Evolutionary conservation across 306 rosid genomes (phyloP), one percentile per base, ranked within the genome.

Genomic region (Rosa rugosa): DNA sequence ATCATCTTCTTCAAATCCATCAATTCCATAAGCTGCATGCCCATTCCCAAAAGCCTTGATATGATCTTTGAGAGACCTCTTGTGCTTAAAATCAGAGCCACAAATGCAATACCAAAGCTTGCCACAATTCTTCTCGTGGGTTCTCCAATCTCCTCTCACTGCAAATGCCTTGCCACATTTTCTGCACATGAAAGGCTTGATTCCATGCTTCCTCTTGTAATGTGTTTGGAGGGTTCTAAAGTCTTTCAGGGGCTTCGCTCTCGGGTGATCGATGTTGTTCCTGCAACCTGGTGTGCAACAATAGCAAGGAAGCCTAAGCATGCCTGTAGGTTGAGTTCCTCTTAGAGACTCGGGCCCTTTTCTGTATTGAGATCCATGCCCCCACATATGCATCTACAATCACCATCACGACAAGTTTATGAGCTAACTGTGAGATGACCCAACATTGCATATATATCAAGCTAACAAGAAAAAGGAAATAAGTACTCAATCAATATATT

Each of bases 321-420:
- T 94, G 10, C 97, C 99, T 17, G 99, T 94, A 73, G 99, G 99
- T 80, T 94, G 99, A 2, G 93, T 94, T 0, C 99, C 99, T 46
- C 99, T 83, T n/a, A 94, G 88, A 1, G 99, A 94, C 72, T 94
- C 99, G 0, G 99, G 97, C 59, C 99, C 99, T 85, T 92, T 92
- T 87, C 99, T 88, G 75, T 94, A 94, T 40, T 94, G 97, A 44
- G 99, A 94, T 54, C 99, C 99, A 84, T 94, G 99, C 86, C 99
- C 99, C 99, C 99, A 94, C 99, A 94, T 94, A 82, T 94, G 99
- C 99, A 94, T 94, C 99, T 94, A 65, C 57, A 60, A 14, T 20
- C 38, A n/a, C 42, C 40, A 75, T 66, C 46, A 66, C 23, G 44
- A 34, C 42, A 63, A 27, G 18, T 63, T 11, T 66, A 40, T 17